These are phyloP conservation scores for Eucalyptus pauciflora DNA, from an alignment of 345 rosid species.

Conservation along the genomic window DNA sequence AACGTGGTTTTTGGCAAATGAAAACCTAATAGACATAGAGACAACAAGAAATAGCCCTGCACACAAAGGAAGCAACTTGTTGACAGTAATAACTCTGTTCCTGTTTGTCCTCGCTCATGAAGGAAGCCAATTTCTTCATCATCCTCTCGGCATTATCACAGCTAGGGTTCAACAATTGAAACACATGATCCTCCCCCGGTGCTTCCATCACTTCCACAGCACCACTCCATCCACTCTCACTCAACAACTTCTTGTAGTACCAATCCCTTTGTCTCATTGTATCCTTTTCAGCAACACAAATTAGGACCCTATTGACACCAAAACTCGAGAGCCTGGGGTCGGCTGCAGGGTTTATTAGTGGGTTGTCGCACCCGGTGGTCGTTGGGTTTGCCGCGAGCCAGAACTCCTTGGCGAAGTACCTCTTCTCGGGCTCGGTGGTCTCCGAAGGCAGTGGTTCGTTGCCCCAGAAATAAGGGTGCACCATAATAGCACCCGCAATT, in stretches of 20 bases:
- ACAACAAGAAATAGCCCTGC: not conserved
- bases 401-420: not conserved
- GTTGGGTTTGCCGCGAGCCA: constrained; percentile 9
- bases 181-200: constrained; percentile 16
- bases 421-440: not conserved
- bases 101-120: not conserved
- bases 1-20: not conserved
- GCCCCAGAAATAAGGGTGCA: constrained; percentile 20
- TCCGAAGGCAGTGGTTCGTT: not conserved
- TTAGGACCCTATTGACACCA: constrained; percentile 2
- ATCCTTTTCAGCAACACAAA: constrained; percentile 18
- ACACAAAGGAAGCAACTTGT: not conserved
- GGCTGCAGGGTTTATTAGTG: constrained; percentile 3
- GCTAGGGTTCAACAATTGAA: constrained; percentile 11
- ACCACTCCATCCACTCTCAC: constrained; percentile 12
- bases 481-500: not conserved
- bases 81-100: not conserved
- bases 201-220: constrained; percentile 11
- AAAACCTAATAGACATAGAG: not conserved
- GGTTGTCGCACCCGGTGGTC: constrained; percentile 3
- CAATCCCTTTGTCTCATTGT: not conserved
- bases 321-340: constrained; percentile 4
- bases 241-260: constrained; percentile 3
- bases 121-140: constrained; percentile 7
- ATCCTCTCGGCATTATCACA: constrained; percentile 4